Conservation (phyloP, 495 filamentous ascomycete species). For the Penicillium taxi region DNA sequence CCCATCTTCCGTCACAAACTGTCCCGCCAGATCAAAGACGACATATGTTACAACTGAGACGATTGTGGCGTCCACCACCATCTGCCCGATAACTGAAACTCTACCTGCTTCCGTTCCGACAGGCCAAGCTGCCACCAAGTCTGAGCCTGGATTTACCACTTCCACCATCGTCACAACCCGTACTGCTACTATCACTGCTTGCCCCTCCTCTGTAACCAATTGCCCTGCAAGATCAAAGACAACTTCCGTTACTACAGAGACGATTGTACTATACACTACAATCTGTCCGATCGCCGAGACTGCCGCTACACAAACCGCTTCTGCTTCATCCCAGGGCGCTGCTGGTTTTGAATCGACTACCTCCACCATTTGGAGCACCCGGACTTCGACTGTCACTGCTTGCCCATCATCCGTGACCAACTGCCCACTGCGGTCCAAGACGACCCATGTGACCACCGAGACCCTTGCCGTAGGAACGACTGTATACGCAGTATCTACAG, state of each 20-base stretch:
- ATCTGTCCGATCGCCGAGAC: not conserved
- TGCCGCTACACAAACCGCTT: not conserved
- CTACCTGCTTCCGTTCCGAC: not conserved
- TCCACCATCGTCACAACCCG: slow-evolving; percentile 1
- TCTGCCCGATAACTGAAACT: slow-evolving; percentile 1
- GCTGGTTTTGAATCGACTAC: slow-evolving; percentile 1
- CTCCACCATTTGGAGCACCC: slow-evolving; percentile 4
- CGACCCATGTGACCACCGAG: slow-evolving; percentile 2
- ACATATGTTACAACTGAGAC: not conserved
- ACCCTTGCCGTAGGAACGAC: slow-evolving; percentile 6
- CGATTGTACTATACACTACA: not conserved
- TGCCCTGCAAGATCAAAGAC: slow-evolving; percentile 1
- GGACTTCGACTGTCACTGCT: slow-evolving; percentile 2
- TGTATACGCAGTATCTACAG: not conserved
- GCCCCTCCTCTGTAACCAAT: not conserved
- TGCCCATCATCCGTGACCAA: slow-evolving; percentile 6
- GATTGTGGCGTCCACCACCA: not conserved
- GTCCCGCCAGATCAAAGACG: not conserved
- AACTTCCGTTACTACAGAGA: not conserved
- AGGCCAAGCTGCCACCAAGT: not conserved
- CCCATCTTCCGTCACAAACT: slow-evolving; percentile 1
- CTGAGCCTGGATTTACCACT: not conserved
- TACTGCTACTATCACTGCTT: slow-evolving; percentile 2
- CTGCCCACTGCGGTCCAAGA: slow-evolving; percentile 6
- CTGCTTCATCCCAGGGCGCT: not conserved